phyloP scores from a whole-genome alignment of 2,329 filamentous ascomycete genomes.

The Phialophora macrospora region DNA sequence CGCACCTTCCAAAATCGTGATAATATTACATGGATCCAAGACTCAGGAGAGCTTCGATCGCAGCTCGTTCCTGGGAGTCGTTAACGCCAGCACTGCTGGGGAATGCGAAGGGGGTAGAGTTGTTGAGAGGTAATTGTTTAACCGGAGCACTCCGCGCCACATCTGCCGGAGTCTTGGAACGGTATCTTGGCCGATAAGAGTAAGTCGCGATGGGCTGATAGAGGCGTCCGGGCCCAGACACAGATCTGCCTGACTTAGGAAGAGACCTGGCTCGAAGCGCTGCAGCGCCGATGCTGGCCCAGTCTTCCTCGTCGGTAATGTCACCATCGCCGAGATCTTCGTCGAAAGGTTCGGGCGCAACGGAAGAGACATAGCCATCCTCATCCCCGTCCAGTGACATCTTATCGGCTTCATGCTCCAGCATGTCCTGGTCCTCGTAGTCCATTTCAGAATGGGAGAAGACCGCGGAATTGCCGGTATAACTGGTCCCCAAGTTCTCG shows the following conservation, averaged over 20 bases:
- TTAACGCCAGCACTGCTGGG: slow-evolving; percentile 44
- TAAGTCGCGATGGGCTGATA: slow-evolving; percentile 48
- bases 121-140: slow-evolving; percentile 48
- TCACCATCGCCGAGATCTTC: slow-evolving; percentile 82
- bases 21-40: slow-evolving; percentile 53
- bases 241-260: slow-evolving; percentile 44
- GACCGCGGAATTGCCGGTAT: slow-evolving; percentile 71
- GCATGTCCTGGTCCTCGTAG: slow-evolving; percentile 68
- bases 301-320: slow-evolving; percentile 93
- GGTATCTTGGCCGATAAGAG: slow-evolving; percentile 36
- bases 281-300: slow-evolving; percentile 85
- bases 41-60: slow-evolving; percentile 55
- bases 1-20: slow-evolving; percentile 9
- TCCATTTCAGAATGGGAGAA: slow-evolving; percentile 73
- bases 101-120: slow-evolving; percentile 41
- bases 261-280: slow-evolving; percentile 72
- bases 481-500: slow-evolving; percentile 59
- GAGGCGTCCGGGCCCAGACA: slow-evolving; percentile 51
- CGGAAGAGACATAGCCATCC: slow-evolving; percentile 70
- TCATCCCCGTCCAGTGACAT: slow-evolving; percentile 85
- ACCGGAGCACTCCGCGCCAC: slow-evolving; percentile 46
- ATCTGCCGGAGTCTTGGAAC: slow-evolving; percentile 35
- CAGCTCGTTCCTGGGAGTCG: slow-evolving; percentile 52
- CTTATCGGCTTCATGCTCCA: slow-evolving; percentile 87
- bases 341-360: slow-evolving; percentile 65